A percentile compares a stretch with the other conserved stretches of the same genome.
These are phyloP conservation scores for Picochlorum sp. DNA, from an alignment of 139 green algal species.

Conservation along the genomic window DNA sequence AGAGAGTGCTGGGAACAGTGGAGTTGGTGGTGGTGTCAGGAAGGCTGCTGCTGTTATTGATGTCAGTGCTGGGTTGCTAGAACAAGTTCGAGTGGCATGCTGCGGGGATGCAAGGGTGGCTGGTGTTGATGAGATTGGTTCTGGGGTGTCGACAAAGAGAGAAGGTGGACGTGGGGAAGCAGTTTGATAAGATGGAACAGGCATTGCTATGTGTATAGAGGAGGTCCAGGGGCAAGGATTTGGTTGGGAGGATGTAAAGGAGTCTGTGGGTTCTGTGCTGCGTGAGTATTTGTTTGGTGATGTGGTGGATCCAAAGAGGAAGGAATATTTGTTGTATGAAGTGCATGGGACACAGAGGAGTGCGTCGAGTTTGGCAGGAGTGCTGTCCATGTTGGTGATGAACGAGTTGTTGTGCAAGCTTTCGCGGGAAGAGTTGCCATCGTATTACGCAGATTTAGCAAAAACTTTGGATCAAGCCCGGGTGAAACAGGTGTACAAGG, in stretches of 20 bases:
- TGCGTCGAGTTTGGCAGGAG: conserved; percentile 3
- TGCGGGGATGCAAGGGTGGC: too few species aligned
- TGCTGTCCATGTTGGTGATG: conserved; percentile 6
- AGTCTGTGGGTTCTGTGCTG: neutral
- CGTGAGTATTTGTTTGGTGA: neutral
- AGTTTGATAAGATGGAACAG: neutral
- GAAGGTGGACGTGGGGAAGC: neutral
- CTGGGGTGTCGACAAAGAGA: neutral
- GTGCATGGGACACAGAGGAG: too few species aligned
- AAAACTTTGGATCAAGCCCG: neutral
- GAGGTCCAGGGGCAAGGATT: neutral
- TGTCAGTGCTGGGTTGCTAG: too few species aligned
- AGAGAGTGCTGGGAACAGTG: too few species aligned
- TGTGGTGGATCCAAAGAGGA: neutral
- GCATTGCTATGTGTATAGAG: neutral
- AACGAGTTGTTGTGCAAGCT: neutral
- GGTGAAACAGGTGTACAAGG: neutral
- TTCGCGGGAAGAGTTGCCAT: too few species aligned
- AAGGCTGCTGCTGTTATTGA: too few species aligned
- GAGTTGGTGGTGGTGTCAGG: too few species aligned
- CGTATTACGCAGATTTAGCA: neutral
- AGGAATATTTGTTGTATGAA: too few species aligned
- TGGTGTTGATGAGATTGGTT: too few species aligned
- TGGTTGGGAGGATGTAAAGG: neutral
- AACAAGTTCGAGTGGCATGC: too few species aligned